These are phyloP conservation scores for Colletotrichum euphorbiae DNA, from an alignment of 2,329 filamentous ascomycete species.

Conservation along the genomic window DNA sequence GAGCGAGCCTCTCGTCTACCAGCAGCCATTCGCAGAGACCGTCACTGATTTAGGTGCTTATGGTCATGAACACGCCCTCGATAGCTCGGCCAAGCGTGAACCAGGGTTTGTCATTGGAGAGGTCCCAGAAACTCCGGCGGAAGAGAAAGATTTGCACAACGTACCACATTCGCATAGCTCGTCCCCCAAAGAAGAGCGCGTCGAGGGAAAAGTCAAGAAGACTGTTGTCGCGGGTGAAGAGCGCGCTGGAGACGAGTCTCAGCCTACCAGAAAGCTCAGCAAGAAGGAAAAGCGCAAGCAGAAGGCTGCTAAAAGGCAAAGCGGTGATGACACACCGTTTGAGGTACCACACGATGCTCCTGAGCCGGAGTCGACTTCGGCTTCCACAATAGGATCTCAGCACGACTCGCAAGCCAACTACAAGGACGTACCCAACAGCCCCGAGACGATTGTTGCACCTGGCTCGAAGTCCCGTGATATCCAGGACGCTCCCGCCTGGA, in stretches of 20 bases:
- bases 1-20: slow-evolving; percentile 62
- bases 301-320: slow-evolving; percentile 53
- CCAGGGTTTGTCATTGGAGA: slow-evolving; percentile 62
- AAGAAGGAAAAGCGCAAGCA: slow-evolving; percentile 63
- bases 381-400: not conserved
- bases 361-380: not conserved
- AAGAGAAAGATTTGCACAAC: slow-evolving; percentile 41
- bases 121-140: slow-evolving; percentile 52
- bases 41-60: slow-evolving; percentile 54
- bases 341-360: not conserved
- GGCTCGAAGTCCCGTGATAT: slow-evolving; percentile 16
- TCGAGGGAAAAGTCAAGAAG: slow-evolving; percentile 43
- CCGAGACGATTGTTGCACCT: slow-evolving; percentile 32
- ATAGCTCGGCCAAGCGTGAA: slow-evolving; percentile 45
- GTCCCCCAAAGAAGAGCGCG: slow-evolving; percentile 41
- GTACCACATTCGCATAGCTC: slow-evolving; percentile 41
- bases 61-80: slow-evolving; percentile 49
- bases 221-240: slow-evolving; percentile 29
- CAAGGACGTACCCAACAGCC: slow-evolving; percentile 21
- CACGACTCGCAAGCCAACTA: slow-evolving; percentile 17
- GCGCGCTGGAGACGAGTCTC: slow-evolving; percentile 36
- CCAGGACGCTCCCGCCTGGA: slow-evolving; percentile 18
- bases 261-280: slow-evolving; percentile 50
- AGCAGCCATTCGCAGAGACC: slow-evolving; percentile 61
- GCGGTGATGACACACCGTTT: slow-evolving; percentile 42